Conservation (phyloP, 495 filamentous ascomycete species). For the Xylaria flabelliformis region DNA sequence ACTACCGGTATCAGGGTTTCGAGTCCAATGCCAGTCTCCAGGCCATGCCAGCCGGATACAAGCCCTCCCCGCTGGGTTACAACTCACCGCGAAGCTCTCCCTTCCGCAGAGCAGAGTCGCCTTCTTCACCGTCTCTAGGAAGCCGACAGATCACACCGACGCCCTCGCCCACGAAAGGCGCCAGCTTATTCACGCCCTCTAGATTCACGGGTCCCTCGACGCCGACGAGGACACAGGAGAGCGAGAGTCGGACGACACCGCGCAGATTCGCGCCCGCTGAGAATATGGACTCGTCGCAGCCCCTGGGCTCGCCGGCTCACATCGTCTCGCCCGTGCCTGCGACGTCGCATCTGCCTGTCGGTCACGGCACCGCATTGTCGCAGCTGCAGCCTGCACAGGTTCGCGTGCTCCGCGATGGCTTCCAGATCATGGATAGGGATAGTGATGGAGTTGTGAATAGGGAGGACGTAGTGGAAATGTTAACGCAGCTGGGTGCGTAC, state of each 20-base stretch:
- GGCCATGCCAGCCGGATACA: slow-evolving; percentile 64
- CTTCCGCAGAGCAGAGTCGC: slow-evolving; percentile 71
- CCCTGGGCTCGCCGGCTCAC: slow-evolving; percentile 53
- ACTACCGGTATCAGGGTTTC: neutral
- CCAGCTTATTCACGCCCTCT: slow-evolving; percentile 40
- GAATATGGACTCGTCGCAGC: slow-evolving; percentile 46
- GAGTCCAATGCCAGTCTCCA: slow-evolving; percentile 29
- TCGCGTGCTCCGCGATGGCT: slow-evolving; percentile 79
- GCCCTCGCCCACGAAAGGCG: slow-evolving; percentile 48
- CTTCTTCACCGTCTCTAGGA: slow-evolving; percentile 51
- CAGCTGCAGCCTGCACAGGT: slow-evolving; percentile 72
- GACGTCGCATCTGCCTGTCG: slow-evolving; percentile 35
- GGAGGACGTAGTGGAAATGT: slow-evolving; percentile 80
- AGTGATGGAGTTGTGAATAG: slow-evolving; percentile 76
- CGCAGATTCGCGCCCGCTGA: slow-evolving; percentile 44
- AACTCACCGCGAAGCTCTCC: slow-evolving; percentile 73
- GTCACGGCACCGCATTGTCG: slow-evolving; percentile 62
- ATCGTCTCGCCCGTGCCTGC: slow-evolving; percentile 41
- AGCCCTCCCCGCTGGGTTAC: slow-evolving; percentile 74
- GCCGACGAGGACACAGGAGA: slow-evolving; percentile 28
- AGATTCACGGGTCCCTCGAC: slow-evolving; percentile 45
- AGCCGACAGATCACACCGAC: slow-evolving; percentile 50
- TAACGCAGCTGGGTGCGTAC: slow-evolving; percentile 72
- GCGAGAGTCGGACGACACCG: slow-evolving; percentile 52
- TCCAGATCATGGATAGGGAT: slow-evolving; percentile 84